These are phyloP conservation scores for Exidia glandulosa DNA, from an alignment of 768 basidiomycete species.

Conservation along the genomic window DNA sequence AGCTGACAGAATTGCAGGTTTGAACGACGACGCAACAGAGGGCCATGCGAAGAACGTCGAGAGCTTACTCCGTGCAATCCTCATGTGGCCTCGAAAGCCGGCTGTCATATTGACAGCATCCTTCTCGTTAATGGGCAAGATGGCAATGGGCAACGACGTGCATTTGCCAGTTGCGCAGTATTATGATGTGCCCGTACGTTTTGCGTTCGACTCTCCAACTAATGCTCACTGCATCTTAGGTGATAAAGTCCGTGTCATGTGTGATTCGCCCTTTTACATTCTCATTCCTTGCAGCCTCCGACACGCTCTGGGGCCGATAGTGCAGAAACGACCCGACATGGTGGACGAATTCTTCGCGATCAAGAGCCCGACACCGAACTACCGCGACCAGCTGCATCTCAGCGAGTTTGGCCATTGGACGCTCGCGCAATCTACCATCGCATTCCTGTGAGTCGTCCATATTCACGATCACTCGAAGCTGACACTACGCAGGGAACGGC, in stretches of 20 bases:
- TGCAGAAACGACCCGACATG: background rate
- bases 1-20: too few species aligned
- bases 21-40: background rate
- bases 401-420: background rate
- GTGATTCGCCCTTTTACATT: too few species aligned
- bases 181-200: background rate
- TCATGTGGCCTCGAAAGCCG: background rate
- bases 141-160: conserved; percentile 3
- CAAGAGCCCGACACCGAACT: background rate
- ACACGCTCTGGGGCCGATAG: background rate
- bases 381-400: background rate
- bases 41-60: background rate
- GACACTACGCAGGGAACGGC: background rate
- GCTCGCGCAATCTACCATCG: background rate
- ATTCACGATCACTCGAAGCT: background rate
- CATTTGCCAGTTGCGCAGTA: conserved; percentile 4
- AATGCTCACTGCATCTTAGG: too few species aligned
- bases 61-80: background rate
- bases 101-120: conserved; percentile 1
- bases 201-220: too few species aligned
- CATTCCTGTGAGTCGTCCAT: background rate
- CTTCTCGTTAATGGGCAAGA: conserved; percentile 2
- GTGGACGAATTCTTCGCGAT: background rate
- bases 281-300: background rate
- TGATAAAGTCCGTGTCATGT: too few species aligned